A percentile compares a stretch with the other conserved stretches of the same genome.
Evolutionary conservation across 228 moss, liverwort and hornwort genomes (phyloP).

Genomic region (Sphagnum fallax): DNA sequence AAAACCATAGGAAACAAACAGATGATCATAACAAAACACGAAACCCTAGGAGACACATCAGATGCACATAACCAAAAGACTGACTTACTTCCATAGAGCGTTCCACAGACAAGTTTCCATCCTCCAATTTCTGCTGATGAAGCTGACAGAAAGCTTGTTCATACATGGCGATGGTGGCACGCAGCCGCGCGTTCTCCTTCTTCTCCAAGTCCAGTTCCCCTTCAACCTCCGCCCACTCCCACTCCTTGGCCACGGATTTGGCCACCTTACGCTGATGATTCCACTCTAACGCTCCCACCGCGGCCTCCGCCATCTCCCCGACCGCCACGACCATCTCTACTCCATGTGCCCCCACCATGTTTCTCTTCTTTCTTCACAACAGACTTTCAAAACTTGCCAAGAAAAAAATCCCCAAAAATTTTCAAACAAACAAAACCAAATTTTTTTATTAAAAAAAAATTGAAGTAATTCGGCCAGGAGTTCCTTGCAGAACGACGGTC

Average conservation of each 20-base stretch:
- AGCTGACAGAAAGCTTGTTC: constrained; percentile 23
- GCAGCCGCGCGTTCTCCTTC: constrained; percentile 20
- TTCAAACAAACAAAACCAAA: too few relatives aligned
- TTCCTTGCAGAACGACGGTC: too few relatives aligned
- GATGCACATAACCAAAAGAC: not conserved
- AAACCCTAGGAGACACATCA: not conserved
- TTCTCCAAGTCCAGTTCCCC: constrained; percentile 17
- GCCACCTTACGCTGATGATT: constrained; percentile 18
- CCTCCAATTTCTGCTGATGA: constrained; percentile 21
- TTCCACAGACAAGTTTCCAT: constrained; percentile 19
- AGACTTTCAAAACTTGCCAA: too few relatives aligned
- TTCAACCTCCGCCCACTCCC: constrained; percentile 13
- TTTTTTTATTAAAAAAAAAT: too few relatives aligned
- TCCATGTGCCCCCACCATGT: constrained; percentile 16
- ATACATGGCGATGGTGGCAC: constrained; percentile 17
- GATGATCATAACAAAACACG: not conserved
- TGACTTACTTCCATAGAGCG: constrained; percentile 23
- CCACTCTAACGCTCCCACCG: constrained; percentile 23
- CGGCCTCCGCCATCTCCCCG: constrained; percentile 33
- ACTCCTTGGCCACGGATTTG: constrained; percentile 7
- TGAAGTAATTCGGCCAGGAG: too few relatives aligned
- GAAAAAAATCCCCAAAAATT: too few relatives aligned
- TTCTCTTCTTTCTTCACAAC: not conserved
- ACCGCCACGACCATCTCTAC: constrained; percentile 29
- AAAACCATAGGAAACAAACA: not conserved